These are phyloP conservation scores for Tricholoma hemisulphureum DNA, from an alignment of 768 basidiomycete genomes.

Conservation along the genomic window DNA sequence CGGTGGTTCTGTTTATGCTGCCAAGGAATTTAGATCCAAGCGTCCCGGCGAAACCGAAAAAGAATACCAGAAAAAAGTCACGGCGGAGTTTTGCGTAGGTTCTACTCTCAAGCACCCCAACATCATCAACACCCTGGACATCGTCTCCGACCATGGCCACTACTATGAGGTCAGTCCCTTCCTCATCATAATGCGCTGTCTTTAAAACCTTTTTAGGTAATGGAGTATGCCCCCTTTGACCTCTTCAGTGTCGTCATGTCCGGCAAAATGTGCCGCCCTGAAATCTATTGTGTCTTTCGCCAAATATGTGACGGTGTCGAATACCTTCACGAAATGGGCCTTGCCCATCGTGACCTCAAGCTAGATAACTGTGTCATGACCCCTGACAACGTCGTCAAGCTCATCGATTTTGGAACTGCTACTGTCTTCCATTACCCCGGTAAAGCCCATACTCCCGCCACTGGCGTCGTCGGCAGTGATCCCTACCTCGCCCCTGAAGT, in stretches of 20 bases:
- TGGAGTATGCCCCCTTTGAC: conserved; percentile 99
- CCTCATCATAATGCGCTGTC: conserved; percentile 11
- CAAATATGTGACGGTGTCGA: conserved; percentile 98
- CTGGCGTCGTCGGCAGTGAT: conserved; percentile 94
- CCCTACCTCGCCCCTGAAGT: conserved; percentile 99
- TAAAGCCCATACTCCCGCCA: conserved; percentile 73
- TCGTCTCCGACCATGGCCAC: conserved; percentile 95
- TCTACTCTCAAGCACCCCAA: conserved; percentile 92
- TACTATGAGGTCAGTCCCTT: conserved; percentile 84
- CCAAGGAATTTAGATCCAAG: conserved; percentile 95
- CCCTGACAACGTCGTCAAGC: conserved; percentile 89
- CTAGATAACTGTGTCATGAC: conserved; percentile 99
- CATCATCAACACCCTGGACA: conserved; percentile 97
- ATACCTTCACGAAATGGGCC: conserved; percentile 95
- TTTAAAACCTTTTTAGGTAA: conserved; percentile 59
- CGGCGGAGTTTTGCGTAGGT: conserved; percentile 98
- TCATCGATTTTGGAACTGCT: conserved; percentile 99
- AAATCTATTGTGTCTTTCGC: conserved; percentile 98
- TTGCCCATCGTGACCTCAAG: conserved; percentile 98
- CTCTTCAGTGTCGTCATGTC: conserved; percentile 99
- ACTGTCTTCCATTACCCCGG: conserved; percentile 99
- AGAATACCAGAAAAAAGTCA: conserved; percentile 99
- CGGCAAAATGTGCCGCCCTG: conserved; percentile 95
- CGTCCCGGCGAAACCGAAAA: conserved; percentile 86
- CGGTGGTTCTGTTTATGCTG: conserved; percentile 86